phyloP scores from a whole-genome alignment of 495 filamentous ascomycete genomes.

The Aspergillus taichungensis region DNA sequence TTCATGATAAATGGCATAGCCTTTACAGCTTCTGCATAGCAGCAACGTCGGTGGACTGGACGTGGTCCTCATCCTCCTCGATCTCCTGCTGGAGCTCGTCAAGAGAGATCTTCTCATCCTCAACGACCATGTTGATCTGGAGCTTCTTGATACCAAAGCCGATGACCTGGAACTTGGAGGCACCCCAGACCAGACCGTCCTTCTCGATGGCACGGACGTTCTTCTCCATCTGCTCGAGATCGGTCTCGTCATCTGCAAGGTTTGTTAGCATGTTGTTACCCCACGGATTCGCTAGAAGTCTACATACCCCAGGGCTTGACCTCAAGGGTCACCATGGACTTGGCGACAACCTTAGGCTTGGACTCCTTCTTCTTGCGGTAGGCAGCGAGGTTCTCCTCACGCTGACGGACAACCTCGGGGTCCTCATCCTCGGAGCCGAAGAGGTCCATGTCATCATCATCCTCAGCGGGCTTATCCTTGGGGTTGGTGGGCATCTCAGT shows the following conservation, averaged over 20 bases:
- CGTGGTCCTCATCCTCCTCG: conserved; percentile 86
- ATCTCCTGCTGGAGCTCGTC: conserved; percentile 84
- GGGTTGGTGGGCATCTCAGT: conserved; percentile 68
- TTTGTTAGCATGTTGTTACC: conserved; percentile 17
- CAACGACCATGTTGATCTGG: conserved; percentile 94
- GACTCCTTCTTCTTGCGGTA: conserved; percentile 96
- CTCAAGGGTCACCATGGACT: conserved; percentile 90
- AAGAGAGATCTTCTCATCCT: conserved; percentile 91
- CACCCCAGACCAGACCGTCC: conserved; percentile 96
- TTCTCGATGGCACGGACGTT: conserved; percentile 79
- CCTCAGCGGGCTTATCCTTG: conserved; percentile 70
- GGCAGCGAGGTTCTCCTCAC: conserved; percentile 80
- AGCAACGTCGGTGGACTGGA: conserved; percentile 88
- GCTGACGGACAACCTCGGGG: conserved; percentile 68
- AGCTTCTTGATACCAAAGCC: conserved; percentile 99
- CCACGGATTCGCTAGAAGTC: conserved; percentile 5
- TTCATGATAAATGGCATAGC: conserved; percentile 28
- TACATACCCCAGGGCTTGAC: conserved; percentile 96
- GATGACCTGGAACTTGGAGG: conserved; percentile 78
- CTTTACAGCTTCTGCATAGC: conserved; percentile 90
- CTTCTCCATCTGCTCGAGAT: conserved; percentile 72
- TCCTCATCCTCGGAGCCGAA: conserved; percentile 89
- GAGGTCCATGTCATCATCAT: conserved; percentile 75
- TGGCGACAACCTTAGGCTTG: conserved; percentile 84
- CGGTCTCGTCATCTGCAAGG: conserved; percentile 76